A percentile compares a stretch with the other conserved stretches of the same genome.
These are phyloP conservation scores for Pyrenophora teres DNA, from an alignment of 2,329 filamentous ascomycete species.

Conservation along the genomic window DNA sequence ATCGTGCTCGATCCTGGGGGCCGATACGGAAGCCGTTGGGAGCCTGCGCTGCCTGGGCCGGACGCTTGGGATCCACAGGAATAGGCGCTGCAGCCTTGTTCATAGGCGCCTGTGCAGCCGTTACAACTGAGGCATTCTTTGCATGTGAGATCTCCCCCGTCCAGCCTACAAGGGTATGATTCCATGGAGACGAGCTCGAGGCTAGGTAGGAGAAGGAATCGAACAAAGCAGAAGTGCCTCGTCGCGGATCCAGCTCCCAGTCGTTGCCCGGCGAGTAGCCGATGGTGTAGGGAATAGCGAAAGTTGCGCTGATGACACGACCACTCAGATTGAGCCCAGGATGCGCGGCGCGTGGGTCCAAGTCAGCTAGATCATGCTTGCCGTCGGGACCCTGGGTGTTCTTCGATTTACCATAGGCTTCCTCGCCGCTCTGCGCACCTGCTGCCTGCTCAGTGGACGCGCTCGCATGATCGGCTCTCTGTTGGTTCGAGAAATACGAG, in stretches of 20 bases:
- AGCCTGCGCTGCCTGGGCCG: constrained; percentile 62
- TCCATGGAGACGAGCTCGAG: constrained; percentile 82
- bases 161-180: constrained; percentile 92
- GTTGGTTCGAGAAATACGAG: constrained; percentile 41
- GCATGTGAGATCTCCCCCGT: constrained; percentile 72
- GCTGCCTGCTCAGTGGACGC: constrained; percentile 51
- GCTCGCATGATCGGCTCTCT: constrained; percentile 21
- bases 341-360: constrained; percentile 61
- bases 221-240: constrained; percentile 88
- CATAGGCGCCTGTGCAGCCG: constrained; percentile 56
- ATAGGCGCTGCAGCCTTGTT: constrained; percentile 81
- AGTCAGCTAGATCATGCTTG: constrained; percentile 51
- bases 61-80: constrained; percentile 67
- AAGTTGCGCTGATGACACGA: constrained; percentile 66
- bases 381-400: constrained; percentile 45
- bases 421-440: constrained; percentile 54
- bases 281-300: constrained; percentile 66
- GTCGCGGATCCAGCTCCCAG: constrained; percentile 74
- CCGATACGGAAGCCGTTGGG: constrained; percentile 73
- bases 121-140: constrained; percentile 23
- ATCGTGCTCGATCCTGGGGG: constrained; percentile 68
- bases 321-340: constrained; percentile 64
- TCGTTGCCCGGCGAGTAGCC: constrained; percentile 57
- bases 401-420: constrained; percentile 60
- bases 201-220: constrained; percentile 89